Evolutionary conservation across 2,329 filamentous ascomycete species (phyloP), one percentile per base, ranked within the genome.

Genomic region (Aspergillus sp.): DNA sequence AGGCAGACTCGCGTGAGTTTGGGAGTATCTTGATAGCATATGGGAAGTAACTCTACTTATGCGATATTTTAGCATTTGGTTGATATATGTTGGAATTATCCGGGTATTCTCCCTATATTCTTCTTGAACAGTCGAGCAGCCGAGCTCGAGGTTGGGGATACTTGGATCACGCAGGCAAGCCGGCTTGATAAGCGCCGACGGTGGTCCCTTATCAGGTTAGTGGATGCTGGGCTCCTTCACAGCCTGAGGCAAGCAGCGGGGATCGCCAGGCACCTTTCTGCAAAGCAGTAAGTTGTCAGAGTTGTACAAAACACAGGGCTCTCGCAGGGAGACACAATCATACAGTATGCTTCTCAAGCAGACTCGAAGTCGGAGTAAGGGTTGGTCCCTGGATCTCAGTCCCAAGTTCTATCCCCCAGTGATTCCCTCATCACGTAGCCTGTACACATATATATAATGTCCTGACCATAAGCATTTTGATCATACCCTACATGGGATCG

Each of bases 181-280:
- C 53, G 59, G 59, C 47, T 25, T 61, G 53, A 61, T 61, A 57
- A 56, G 48, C 30, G 54, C 59, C 31, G 31, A 50, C 13, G 17
- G 13, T n/a, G 11, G 28, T 49, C 9, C 23, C 43, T 49, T 57
- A 55, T 56, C 46, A 56, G 34, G 23, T 30, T 56, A 56, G 54
- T 34, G 54, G 52, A 54, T 47, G 22, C 19, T 49, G 47, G 45
- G 25, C 34, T 23, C 13, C 43, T 38, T 7, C 23, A 13, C 15
- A 50, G 25, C 15, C 13, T 41, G 9, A 41, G 34, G 34, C 34
- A 41, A 41, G 34, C 11, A 41, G 13, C 11, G 11, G 15, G 9
- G 34, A 41, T 41, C 34, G 34, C 34, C 34, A 41, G 34, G 34
- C 34, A 41, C 34, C 11, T 4, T 15, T 15, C 34, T 41, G 34